Base-by-base conservation (phyloP, 1,284 basidiomycete species). In the Filobasidium uniguttulatum region DNA sequence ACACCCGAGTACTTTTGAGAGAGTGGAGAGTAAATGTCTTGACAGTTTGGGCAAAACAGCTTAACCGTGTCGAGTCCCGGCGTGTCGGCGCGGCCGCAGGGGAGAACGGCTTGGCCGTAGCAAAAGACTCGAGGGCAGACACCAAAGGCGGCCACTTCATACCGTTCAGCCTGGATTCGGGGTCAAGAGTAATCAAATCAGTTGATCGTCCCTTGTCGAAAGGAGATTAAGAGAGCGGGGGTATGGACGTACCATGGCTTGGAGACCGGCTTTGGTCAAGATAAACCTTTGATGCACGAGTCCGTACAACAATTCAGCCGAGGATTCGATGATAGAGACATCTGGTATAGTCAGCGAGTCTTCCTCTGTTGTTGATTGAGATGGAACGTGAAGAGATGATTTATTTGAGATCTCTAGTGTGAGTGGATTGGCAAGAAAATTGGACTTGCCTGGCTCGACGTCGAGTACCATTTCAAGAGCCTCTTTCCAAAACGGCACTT, bases 401-500 rank as follows among this genome's bases (percentile, higher is more conserved):
- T 1, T 14, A 12, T 29, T 1, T 2, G 6, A 12, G 26, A 30
- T 3, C 8, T 15, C 17, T 14, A n/a, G 43, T 44, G 43, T 20
- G n/a, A n/a, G n/a, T n/a, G n/a, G n/a, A n/a, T n/a, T n/a, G n/a
- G n/a, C n/a, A n/a, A n/a, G n/a, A n/a, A n/a, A n/a, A n/a, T n/a
- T n/a, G 44, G 34, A 66, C 81, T 67, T 68, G 90, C 89, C 89
- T 72, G 94, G 88, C 72, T 99, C 94, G 47, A 98, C 93, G 70
- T 99, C 94, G 54, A 99, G 72, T n/a, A 98, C 90, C 94, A 99
- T 99, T 73, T 99, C 94, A 79, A 99, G 83, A 25, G 94, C 94
- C 69, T 98, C 94, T 70, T 96, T 69, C 88, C 94, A 99, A 66
- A 98, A 99, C 8, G 94, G 75, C 1, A 98, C 91, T 76, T 96